phyloP scores from a whole-genome alignment of 129 eudicot genomes.

The Lactuca sativa region DNA sequence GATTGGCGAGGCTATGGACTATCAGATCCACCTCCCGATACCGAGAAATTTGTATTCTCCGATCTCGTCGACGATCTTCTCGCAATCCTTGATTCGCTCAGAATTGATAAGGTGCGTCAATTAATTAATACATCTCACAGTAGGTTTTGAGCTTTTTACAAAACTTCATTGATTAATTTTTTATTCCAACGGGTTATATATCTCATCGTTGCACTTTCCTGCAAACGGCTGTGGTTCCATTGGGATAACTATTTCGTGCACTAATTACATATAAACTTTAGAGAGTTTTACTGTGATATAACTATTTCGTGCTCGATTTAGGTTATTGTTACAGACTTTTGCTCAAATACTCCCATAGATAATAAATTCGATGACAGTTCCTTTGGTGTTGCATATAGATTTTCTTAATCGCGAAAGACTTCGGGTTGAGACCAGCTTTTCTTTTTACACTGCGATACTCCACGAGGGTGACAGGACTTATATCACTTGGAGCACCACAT shows the following conservation, averaged over 20 bases:
- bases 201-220: too few species aligned
- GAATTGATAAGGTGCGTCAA: constrained; percentile 24
- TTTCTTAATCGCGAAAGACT: constrained; percentile 34
- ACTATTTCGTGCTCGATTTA: neutral
- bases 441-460: constrained; percentile 32
- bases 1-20: constrained; percentile 44
- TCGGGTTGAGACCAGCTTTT: constrained; percentile 29
- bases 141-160: neutral
- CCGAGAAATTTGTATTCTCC: constrained; percentile 24
- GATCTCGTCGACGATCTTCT: constrained; percentile 41
- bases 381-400: constrained; percentile 15
- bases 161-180: too few species aligned
- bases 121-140: neutral
- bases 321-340: neutral
- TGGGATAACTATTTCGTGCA: too few species aligned
- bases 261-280: too few species aligned
- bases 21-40: constrained; percentile 34
- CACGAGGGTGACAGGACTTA: constrained; percentile 24
- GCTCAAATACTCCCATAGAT: neutral
- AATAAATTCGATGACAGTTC: neutral
- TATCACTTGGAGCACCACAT: constrained; percentile 45
- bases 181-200: too few species aligned
- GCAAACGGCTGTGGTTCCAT: too few species aligned
- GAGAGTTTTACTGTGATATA: neutral
- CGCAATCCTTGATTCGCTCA: constrained; percentile 29